Conservation (phyloP, 768 basidiomycete species). For the Agrocybe pediades region DNA sequence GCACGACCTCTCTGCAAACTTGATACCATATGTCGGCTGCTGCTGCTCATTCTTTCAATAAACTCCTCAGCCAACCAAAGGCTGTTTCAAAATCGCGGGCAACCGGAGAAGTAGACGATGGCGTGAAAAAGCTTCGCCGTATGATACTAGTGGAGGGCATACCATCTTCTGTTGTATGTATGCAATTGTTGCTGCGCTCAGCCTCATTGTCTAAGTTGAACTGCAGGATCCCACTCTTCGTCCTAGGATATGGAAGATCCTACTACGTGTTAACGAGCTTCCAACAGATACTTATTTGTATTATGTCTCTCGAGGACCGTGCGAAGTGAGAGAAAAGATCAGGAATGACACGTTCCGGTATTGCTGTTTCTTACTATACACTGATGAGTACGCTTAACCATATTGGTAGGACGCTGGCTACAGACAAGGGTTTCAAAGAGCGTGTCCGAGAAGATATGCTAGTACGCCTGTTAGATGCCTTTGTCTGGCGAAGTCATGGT, state of each 20-base stretch:
- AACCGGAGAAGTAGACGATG: conserved; percentile 68
- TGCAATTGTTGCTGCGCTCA: not conserved
- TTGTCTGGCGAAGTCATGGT: conserved; percentile 96
- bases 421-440: conserved; percentile 97
- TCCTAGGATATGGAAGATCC: conserved; percentile 92
- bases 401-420: conserved; percentile 77
- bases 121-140: conserved; percentile 81
- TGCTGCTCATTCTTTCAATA: conserved; percentile 77
- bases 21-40: conserved; percentile 26
- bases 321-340: conserved; percentile 89
- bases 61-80: conserved; percentile 74
- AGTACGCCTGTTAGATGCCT: conserved; percentile 93
- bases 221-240: conserved; percentile 79
- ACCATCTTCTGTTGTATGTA: conserved; percentile 71
- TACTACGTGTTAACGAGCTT: conserved; percentile 79
- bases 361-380: not conserved
- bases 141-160: conserved; percentile 92
- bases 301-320: conserved; percentile 83
- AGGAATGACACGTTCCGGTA: conserved; percentile 96
- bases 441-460: conserved; percentile 97
- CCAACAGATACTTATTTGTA: conserved; percentile 74
- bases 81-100: conserved; percentile 63
- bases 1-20: not conserved
- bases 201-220: not conserved
- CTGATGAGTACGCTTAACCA: not conserved